Percentiles rank a stretch among this genome's conserved stretches.
Conservation (phyloP, 106 monocot species). For the Agapanthus africanus region DNA sequence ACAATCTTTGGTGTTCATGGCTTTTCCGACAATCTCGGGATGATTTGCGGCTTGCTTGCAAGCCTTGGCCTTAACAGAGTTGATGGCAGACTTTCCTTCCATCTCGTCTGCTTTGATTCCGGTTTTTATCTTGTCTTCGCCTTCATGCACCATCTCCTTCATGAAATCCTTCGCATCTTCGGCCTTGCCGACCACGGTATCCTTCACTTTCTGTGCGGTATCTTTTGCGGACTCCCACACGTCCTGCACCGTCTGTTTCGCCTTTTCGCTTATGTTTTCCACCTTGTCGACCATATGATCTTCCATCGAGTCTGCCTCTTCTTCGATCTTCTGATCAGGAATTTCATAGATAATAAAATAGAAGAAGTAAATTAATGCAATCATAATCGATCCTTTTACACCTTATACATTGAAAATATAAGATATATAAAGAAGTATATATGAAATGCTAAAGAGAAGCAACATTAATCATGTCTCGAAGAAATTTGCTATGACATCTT, state of each 20-base stretch:
- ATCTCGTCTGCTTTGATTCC: not conserved
- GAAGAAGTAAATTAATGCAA: too few species aligned
- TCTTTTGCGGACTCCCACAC: conserved; percentile 25
- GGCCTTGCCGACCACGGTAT: conserved; percentile 8
- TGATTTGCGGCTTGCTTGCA: not conserved
- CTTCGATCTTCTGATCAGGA: not conserved
- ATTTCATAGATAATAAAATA: too few species aligned
- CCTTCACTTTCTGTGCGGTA: conserved; percentile 15
- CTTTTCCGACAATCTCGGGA: not conserved
- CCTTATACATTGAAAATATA: too few species aligned
- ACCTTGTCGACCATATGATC: conserved; percentile 1
- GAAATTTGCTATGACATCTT: too few species aligned
- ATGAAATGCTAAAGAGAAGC: too few species aligned
- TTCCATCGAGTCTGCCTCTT: not conserved
- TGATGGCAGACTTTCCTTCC: not conserved
- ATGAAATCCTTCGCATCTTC: conserved; percentile 14
- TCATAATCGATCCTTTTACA: too few species aligned
- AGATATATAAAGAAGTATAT: too few species aligned
- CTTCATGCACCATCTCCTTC: conserved; percentile 19
- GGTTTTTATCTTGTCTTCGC: conserved; percentile 12
- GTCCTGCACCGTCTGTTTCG: conserved; percentile 18
- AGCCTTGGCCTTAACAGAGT: not conserved
- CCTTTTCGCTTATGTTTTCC: conserved; percentile 12
- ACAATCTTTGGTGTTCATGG: conserved; percentile 7
- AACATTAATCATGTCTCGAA: too few species aligned